A percentile compares a stretch with the other conserved stretches of the same genome.
These are phyloP conservation scores for Bondarzewia mesenterica DNA, from an alignment of 1,284 basidiomycete genomes.

Conservation along the genomic window DNA sequence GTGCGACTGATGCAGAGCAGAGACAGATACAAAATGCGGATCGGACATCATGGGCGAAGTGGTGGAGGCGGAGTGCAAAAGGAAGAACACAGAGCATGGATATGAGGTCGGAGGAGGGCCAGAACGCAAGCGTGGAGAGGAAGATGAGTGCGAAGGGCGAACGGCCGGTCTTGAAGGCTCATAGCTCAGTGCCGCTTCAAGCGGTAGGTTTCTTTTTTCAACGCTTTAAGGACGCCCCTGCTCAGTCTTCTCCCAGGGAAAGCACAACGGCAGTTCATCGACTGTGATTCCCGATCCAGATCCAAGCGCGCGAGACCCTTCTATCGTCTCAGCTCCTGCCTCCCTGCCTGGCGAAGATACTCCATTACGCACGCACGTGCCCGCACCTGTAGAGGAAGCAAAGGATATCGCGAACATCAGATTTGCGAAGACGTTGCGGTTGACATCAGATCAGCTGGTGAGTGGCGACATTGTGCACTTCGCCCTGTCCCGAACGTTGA, in stretches of 20 bases:
- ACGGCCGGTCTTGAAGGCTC: constrained; percentile 22
- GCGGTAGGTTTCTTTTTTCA: neutral
- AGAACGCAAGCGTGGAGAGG: neutral
- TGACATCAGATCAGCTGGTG: constrained; percentile 79
- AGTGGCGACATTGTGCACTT: constrained; percentile 16
- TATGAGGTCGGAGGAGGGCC: constrained; percentile 5
- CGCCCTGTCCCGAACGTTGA: neutral
- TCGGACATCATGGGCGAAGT: constrained; percentile 63
- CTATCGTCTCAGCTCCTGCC: neutral
- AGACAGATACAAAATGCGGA: constrained; percentile 29
- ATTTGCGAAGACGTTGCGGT: constrained; percentile 89
- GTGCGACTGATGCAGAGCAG: constrained; percentile 16
- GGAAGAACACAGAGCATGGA: constrained; percentile 17
- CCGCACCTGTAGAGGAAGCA: constrained; percentile 14
- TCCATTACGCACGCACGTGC: constrained; percentile 6
- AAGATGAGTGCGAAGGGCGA: neutral
- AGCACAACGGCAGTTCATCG: neutral
- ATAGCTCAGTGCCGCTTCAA: constrained; percentile 15
- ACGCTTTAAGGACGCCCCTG: neutral
- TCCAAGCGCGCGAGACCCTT: neutral
- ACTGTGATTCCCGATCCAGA: neutral
- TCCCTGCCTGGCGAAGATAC: constrained; percentile 5
- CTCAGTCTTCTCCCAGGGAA: neutral
- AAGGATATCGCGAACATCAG: constrained; percentile 36
- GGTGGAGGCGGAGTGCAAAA: constrained; percentile 60